phyloP scores from a whole-genome alignment of 495 filamentous ascomycete species.

The Daldinia concentrica region DNA sequence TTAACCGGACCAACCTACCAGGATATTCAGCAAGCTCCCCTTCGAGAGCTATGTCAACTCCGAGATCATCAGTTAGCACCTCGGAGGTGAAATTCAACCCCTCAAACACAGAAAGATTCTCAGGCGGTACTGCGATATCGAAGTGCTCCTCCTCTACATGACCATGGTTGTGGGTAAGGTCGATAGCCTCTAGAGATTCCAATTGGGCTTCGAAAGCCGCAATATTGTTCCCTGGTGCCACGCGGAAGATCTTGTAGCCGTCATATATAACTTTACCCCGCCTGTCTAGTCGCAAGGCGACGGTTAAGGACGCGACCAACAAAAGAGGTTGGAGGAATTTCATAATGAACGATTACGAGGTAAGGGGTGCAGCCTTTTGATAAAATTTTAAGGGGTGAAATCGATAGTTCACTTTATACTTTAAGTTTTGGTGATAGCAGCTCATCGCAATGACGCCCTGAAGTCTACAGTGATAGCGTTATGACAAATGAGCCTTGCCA shows the following conservation, averaged over 20 bases:
- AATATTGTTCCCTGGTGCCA: conserved; percentile 34
- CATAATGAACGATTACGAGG: conserved; percentile 32
- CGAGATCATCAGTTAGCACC: conserved; percentile 59
- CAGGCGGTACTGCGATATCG: conserved; percentile 56
- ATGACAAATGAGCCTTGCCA: conserved; percentile 28
- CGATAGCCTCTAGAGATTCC: conserved; percentile 45
- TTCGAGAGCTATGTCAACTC: conserved; percentile 56
- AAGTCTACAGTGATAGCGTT: conserved; percentile 9
- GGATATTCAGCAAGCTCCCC: conserved; percentile 43
- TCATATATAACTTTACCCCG: conserved; percentile 49
- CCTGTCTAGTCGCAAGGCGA: conserved; percentile 39
- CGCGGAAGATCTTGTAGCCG: conserved; percentile 58
- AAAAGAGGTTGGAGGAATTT: conserved; percentile 35
- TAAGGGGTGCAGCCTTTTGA: background rate
- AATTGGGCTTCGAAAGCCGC: conserved; percentile 46
- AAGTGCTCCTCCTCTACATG: conserved; percentile 41
- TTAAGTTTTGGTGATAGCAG: conserved; percentile 1
- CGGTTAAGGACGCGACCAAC: conserved; percentile 34
- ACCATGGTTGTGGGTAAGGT: conserved; percentile 46
- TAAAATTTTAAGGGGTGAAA: background rate
- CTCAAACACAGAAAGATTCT: conserved; percentile 53
- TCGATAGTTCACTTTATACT: conserved; percentile 17
- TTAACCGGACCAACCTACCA: conserved; percentile 35
- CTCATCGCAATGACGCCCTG: background rate
- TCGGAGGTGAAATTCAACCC: conserved; percentile 48